Evolutionary conservation across 129 eudicot species (phyloP), one percentile per base, ranked within the genome.

Genomic region (Escallonia herrerae): DNA sequence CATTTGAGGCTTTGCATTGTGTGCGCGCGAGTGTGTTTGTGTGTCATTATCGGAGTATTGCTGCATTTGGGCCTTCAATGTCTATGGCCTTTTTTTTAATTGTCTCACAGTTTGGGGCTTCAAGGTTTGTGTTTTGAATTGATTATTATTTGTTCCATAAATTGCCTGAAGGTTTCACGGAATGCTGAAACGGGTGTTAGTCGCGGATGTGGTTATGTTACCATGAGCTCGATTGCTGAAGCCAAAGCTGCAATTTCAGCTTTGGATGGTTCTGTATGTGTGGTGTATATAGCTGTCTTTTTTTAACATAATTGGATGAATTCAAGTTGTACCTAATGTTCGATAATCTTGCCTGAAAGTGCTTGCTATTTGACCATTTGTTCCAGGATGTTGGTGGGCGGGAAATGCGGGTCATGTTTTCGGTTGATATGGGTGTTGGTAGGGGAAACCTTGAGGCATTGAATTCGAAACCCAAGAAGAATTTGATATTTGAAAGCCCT

Each of bases 231-330:
- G 41, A 64, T 65, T 40, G 6, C 56, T 43, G 79, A 81, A 69
- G 85, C 85, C 61, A 76, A 81, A 60, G 70, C 77, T 60, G 82
- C 80, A 44, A 81, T 81, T 61, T 54, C 79, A 52, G 80, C 86
- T 50, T 68, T 81, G 58, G 86, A 81, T 57, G 86, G 86, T 52
- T 73, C 80, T 40, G 86, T 81, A 15, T 68, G 83, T 59, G 49
- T 40, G 13, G 33, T 0, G 33, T 22, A 22, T 22, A 22, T 22
- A 22, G 33, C 33, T 22, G 33, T 22, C 33, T 22, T 22, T 22
- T n/a, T 8, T 8, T 5, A 1, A 8, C 49, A 45, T 45, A 8
- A 45, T 5, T 8, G 49, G 49, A 0, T 8, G 6, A 5, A 8
- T 5, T 45, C 49, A 8, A 8, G 9, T 45, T 8, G 49, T 45